Base-by-base conservation (phyloP, 257 asterid species). In the Fraxinus pennsylvanica region DNA sequence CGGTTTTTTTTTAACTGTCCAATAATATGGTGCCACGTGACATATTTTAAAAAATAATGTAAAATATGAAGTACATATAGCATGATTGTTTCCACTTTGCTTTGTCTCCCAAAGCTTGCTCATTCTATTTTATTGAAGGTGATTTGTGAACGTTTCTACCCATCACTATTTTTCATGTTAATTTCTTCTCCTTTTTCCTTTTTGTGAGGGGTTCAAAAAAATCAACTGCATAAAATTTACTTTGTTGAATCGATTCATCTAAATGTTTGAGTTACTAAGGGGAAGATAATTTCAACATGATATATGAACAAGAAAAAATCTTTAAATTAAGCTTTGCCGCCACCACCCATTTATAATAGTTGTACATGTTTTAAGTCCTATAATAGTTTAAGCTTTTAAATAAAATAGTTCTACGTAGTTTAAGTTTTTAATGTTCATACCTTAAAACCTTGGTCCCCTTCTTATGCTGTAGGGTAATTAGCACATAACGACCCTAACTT, bases 71-170 rank as follows among this genome's bases (percentile, higher is more conserved):
- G 36, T 33, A 33, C 3, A 3, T 32, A 0, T 32, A 32, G 6
- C 36, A 33, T 33, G 36, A 33, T 33, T 33, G 6, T 61, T 57
- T 43, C 25, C 19, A 47, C 8, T 13, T 25, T 27, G 68, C 33
- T 76, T 78, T 63, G 36, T 63, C 36, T 63, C 36, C 36, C 69
- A 63, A 63, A 27, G 36, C 32, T 63, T 22, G 36, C 19, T 63
- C 36, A 41, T 25, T 63, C 36, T 13, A 43, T 74, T 21, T 76
- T 57, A 65, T 45, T 14, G 4, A 76, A 75, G 27, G 36, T 25
- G 19, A 61, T 22, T 21, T 22, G 15, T 63, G 7, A 19, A 25
- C 30, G 4, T 63, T 25, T 63, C 36, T 22, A 63, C 19, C 68
- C 33, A 22, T 25, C 6, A 3, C 15, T 25, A 0, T 61, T 61